Evolutionary conservation across 2,329 filamentous ascomycete species (phyloP).

Genomic region (Paradendryphiella salina): DNA sequence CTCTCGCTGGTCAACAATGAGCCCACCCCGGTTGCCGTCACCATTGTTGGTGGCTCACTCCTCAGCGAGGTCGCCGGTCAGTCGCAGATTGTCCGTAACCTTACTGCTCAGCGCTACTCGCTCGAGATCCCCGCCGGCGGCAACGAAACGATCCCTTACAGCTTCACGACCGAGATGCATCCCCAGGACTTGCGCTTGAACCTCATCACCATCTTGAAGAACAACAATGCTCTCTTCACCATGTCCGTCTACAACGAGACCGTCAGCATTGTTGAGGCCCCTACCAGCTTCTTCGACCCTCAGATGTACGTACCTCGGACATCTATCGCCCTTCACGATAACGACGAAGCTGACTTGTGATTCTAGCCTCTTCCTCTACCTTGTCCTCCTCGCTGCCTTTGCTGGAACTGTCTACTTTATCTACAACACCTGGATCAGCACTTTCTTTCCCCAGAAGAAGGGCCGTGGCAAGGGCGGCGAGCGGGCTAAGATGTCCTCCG

Average conservation of each 20-base stretch:
- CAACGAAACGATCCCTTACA: conserved; percentile 76
- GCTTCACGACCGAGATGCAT: conserved; percentile 87
- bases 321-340: not conserved
- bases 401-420: conserved; percentile 87
- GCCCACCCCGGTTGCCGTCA: conserved; percentile 70
- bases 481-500: conserved; percentile 63
- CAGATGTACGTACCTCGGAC: conserved; percentile 72
- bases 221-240: conserved; percentile 73
- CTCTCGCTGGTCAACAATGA: conserved; percentile 87
- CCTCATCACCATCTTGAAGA: conserved; percentile 73
- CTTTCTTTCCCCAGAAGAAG: conserved; percentile 86
- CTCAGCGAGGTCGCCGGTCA: conserved; percentile 61
- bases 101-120: conserved; percentile 76
- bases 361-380: conserved; percentile 90
- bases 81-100: conserved; percentile 72
- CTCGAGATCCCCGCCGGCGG: conserved; percentile 74
- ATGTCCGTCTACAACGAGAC: conserved; percentile 78
- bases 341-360: conserved; percentile 16
- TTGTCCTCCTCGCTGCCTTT: conserved; percentile 80
- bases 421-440: conserved; percentile 97
- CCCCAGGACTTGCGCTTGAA: conserved; percentile 84
- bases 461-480: conserved; percentile 65
- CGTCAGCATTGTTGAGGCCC: conserved; percentile 85
- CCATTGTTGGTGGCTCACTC: conserved; percentile 76
- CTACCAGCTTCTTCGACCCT: conserved; percentile 89